These are phyloP conservation scores for Cryomyces minteri DNA, from an alignment of 495 filamentous ascomycete species.

Conservation along the genomic window DNA sequence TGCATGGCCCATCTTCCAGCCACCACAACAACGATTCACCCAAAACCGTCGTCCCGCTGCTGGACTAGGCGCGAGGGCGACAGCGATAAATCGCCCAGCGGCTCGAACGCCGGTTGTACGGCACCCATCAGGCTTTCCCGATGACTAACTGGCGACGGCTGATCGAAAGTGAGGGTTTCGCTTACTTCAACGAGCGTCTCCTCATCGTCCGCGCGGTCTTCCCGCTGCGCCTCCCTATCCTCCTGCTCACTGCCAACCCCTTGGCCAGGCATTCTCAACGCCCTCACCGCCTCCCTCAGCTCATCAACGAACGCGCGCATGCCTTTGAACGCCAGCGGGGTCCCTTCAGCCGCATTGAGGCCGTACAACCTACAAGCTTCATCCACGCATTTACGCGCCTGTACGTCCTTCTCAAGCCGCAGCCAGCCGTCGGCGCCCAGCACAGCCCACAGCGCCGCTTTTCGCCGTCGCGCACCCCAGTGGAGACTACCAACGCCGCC, in stretches of 20 bases:
- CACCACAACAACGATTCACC: not conserved
- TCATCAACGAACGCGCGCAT: constrained; percentile 40
- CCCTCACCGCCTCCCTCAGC: constrained; percentile 21
- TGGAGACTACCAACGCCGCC: constrained; percentile 38
- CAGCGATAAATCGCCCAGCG: not conserved
- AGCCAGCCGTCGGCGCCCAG: constrained; percentile 73
- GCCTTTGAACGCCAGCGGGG: constrained; percentile 29
- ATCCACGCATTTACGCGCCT: constrained; percentile 53
- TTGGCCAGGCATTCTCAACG: not conserved
- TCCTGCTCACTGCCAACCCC: constrained; percentile 1
- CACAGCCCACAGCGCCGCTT: constrained; percentile 80
- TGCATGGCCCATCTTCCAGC: too few species aligned
- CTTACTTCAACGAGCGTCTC: constrained; percentile 6
- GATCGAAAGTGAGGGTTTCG: not conserved
- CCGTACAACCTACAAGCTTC: constrained; percentile 53
- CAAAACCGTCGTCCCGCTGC: not conserved
- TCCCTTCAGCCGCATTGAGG: constrained; percentile 32
- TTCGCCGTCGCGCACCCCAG: constrained; percentile 54
- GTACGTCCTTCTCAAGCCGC: constrained; percentile 43
- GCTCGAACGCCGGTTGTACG: constrained; percentile 9
- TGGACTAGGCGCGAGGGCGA: not conserved
- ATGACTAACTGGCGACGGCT: constrained; percentile 3
- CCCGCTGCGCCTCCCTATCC: not conserved
- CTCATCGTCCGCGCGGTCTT: not conserved
- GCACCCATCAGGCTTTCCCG: constrained; percentile 16